A percentile compares a stretch with the other conserved stretches of the same genome.
These are phyloP conservation scores for Bimuria novae-zelandiae DNA, from an alignment of 2,329 filamentous ascomycete species.

Conservation along the genomic window DNA sequence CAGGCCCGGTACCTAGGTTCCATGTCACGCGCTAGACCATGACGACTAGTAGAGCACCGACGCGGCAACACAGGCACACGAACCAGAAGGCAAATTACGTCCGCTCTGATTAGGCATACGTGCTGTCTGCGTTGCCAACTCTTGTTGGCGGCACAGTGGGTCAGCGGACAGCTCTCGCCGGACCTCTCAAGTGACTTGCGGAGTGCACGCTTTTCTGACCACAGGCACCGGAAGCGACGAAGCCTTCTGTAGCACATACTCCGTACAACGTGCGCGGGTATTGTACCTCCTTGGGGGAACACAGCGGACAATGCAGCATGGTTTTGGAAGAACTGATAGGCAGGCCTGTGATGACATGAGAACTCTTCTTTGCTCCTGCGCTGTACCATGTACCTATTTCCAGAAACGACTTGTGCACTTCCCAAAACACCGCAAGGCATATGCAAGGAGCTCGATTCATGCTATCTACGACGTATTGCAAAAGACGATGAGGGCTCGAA, in stretches of 20 bases:
- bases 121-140: not conserved
- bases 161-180: not conserved
- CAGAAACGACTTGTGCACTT: not conserved
- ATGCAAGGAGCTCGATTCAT: no score
- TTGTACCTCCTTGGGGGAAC: not conserved
- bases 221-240: not conserved
- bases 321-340: no score
- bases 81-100: not conserved
- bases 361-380: not conserved
- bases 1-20: no score
- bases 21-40: no score
- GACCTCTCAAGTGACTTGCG: no score
- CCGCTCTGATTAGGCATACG: not conserved
- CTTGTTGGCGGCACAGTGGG: not conserved
- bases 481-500: not conserved
- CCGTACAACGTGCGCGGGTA: not conserved
- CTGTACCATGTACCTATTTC: not conserved
- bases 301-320: not conserved
- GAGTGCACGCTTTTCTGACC: not conserved
- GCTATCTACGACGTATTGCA: no score
- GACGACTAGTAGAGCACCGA: no score
- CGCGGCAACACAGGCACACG: no score
- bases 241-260: not conserved
- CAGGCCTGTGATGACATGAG: no score
- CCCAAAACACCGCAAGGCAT: not conserved